Evolutionary conservation across 1,139 yeast species (phyloP), one percentile per base, ranked within the genome.

Genomic region (Magnusiomyces tetraspermus): DNA sequence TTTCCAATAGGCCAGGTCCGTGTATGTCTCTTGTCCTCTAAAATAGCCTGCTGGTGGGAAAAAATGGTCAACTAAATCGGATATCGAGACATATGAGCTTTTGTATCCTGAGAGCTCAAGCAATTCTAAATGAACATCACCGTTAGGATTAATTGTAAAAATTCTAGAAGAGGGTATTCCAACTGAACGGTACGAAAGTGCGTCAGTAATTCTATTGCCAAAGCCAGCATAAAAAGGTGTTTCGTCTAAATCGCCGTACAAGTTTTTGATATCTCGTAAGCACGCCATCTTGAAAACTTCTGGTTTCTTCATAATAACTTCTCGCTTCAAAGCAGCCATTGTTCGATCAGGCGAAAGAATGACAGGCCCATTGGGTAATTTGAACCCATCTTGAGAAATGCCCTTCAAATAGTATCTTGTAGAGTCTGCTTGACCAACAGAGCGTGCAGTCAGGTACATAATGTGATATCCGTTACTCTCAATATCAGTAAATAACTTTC

Each of bases 201-300:
- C 98, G 71, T 94, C 99, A 0, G 99, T 94, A 56, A 94, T 92
- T 60, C 96, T 76, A 66, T 94, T 94, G 23, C 99, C 99, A 67
- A 94, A 94, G 0, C 98, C 99, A 4, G 98, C 98, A 68, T 87
- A 90, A 63, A 94, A 94, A 2, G 97, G 97, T 1, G 90, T 84
- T 31, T 60, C 60, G 28, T 63, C 63, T 13, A 56, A 59, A 45
- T 63, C 68, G 13, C 65, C 70, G 58, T 67, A 80, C 33, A 94
- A 72, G 53, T 83, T 77, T 61, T 81, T 80, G 56, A 94, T 83
- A 71, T 94, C 99, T 51, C 84, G 81, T 57, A 94, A 73, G 69
- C 98, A 92, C 0, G 98, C 95, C 94, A 94, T 94, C 64, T 94
- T 94, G 74, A 94, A 94, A 33, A 94, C 95, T 67, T 94, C 98